phyloP scores from a whole-genome alignment of 345 rosid genomes.

The Populus alba region DNA sequence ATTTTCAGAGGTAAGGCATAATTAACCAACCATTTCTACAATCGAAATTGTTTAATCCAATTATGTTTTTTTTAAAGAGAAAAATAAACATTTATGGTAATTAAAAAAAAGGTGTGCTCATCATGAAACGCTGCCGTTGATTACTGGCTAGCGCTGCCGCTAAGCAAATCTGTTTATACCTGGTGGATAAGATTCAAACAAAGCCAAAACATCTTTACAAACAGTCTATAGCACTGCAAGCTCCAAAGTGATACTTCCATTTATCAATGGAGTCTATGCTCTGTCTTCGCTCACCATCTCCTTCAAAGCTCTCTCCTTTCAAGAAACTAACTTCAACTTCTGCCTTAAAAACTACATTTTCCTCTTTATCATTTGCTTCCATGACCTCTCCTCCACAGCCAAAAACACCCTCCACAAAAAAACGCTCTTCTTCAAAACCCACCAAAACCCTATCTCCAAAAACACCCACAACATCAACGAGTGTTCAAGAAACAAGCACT shows the following conservation, averaged over 20 bases:
- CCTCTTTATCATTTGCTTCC: constrained; percentile 22
- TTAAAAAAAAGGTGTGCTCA: too few relatives aligned
- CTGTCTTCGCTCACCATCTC: constrained; percentile 22
- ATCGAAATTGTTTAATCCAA: too few relatives aligned
- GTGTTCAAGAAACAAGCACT: background rate
- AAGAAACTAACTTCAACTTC: constrained; percentile 12
- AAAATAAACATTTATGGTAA: too few relatives aligned
- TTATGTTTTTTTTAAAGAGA: too few relatives aligned
- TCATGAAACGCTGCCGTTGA: too few relatives aligned
- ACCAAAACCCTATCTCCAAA: constrained; percentile 20
- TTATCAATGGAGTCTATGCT: constrained; percentile 39
- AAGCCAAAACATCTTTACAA: background rate
- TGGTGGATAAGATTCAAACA: background rate
- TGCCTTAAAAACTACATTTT: constrained; percentile 17
- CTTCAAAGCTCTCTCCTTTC: constrained; percentile 13
- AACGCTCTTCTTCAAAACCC: constrained; percentile 20
- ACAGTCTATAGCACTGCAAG: background rate
- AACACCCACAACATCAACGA: constrained; percentile 14
- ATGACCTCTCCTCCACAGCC: constrained; percentile 24
- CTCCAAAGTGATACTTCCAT: background rate
- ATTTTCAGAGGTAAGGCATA: too few relatives aligned
- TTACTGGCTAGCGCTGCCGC: too few relatives aligned
- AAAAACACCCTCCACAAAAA: constrained; percentile 15
- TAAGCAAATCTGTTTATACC: background rate
- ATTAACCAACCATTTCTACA: too few relatives aligned